These are phyloP conservation scores for Salvia sclarea DNA, from an alignment of 305 asterid species.

Conservation along the genomic window DNA sequence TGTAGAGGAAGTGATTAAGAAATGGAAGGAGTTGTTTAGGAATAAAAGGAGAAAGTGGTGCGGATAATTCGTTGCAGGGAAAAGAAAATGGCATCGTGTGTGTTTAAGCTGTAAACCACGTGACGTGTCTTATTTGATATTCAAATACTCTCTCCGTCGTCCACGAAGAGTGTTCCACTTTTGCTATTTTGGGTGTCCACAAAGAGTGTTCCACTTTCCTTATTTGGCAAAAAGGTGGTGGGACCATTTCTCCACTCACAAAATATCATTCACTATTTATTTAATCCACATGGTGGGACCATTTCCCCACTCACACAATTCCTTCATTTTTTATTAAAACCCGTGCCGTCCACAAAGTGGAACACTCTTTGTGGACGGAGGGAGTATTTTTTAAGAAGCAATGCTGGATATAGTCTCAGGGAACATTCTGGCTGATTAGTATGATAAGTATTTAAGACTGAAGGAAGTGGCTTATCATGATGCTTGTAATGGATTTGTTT, in stretches of 20 bases:
- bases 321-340: too few relatives aligned
- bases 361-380: too few relatives aligned
- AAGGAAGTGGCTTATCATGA: background rate
- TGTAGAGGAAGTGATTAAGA: background rate
- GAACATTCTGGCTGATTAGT: constrained; percentile 7
- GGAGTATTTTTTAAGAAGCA: background rate
- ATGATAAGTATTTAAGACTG: background rate
- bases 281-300: too few relatives aligned
- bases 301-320: too few relatives aligned
- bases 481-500: background rate
- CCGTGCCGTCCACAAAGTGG: too few relatives aligned
- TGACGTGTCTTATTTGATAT: constrained; percentile 20
- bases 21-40: background rate
- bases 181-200: too few relatives aligned
- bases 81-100: constrained; percentile 31
- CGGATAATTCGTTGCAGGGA: constrained; percentile 12
- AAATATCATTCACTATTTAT: too few relatives aligned
- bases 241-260: too few relatives aligned
- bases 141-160: too few relatives aligned
- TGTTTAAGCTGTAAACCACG: constrained; percentile 30
- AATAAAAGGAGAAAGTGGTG: background rate
- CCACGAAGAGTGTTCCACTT: too few relatives aligned
- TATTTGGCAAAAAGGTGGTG: too few relatives aligned
- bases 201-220: too few relatives aligned
- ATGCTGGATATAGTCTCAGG: background rate